Base-by-base conservation (phyloP, 2,329 filamentous ascomycete species). In the Ceratocystis eucalypticola region DNA sequence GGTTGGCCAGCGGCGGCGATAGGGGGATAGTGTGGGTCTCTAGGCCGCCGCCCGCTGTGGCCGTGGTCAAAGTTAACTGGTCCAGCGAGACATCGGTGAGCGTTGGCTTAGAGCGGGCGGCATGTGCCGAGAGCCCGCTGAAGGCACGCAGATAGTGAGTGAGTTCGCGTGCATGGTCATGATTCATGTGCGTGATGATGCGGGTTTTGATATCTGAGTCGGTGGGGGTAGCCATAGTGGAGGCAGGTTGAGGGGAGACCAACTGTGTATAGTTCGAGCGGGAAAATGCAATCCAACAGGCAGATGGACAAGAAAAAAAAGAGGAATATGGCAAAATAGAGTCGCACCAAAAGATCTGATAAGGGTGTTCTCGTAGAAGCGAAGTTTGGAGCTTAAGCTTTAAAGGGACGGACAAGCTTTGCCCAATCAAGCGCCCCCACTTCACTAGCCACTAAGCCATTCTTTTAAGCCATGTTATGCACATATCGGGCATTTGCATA, bases 121-220 rank as follows among this genome's bases (percentile, higher is more conserved):
- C 44, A 7, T 25, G 25, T 7, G 20, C 30, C 7, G 59, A 48
- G 44, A 65, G 37, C 5, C 44, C 30, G 37, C 12, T n/a, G 59
- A 61, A 66, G 48, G 61, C 64, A 33, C 61, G 61, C 12, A 68
- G 64, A 76, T 92, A 96, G 73, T 88, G 82, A 67, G 82, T 78
- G 62, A 96, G 84, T 67, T 90, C 89, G 71, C 84, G 81, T 64
- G 81, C 78, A 77, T 96, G 93, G 75, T 93, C 88, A 55, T 79
- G 78, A 77, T 96, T 96, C 89, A 96, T 94, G 79, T 96, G 92
- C 44, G 80, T 80, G 72, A 93, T 83, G 74, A 78, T 78, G 70
- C 76, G 75, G 48, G 71, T 70, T 61, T 73, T 75, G 67, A 72
- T 70, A 45, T 71, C 71, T 61, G 71, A 71, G 25, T 75, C 73